phyloP scores from a whole-genome alignment of 1,139 yeast genomes.

The Hyphopichia khmerensis region DNA sequence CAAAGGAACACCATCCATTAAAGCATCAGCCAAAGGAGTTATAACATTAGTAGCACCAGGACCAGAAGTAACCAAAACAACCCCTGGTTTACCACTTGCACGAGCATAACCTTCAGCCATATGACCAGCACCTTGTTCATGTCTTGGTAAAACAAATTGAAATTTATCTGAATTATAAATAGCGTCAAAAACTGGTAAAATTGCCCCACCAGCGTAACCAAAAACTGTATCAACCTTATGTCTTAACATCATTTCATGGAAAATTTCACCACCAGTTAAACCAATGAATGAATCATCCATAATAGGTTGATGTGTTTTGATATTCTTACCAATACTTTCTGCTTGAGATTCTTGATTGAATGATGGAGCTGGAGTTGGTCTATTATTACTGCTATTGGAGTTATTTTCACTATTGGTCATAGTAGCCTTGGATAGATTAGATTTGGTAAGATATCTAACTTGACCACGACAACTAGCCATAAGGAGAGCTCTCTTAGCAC shows the following conservation, averaged over 20 bases:
- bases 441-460: conserved; percentile 33
- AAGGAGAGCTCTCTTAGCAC: conserved; percentile 7
- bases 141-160: conserved; percentile 89
- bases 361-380: conserved; percentile 42
- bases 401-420: conserved; percentile 19
- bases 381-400: conserved; percentile 12
- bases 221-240: conserved; percentile 93
- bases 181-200: conserved; percentile 95
- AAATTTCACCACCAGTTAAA: conserved; percentile 93
- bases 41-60: conserved; percentile 98
- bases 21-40: conserved; percentile 97
- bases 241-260: conserved; percentile 98
- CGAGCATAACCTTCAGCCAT: conserved; percentile 99
- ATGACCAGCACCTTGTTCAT: conserved; percentile 99
- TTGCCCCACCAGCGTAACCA: conserved; percentile 98
- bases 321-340: conserved; percentile 9
- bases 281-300: conserved; percentile 92
- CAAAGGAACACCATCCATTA: conserved; percentile 95
- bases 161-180: conserved; percentile 88
- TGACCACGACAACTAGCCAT: conserved; percentile 11
- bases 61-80: conserved; percentile 94
- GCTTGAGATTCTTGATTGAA: conserved; percentile 28
- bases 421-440: conserved; percentile 35
- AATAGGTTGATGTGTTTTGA: conserved; percentile 11
- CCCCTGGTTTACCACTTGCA: conserved; percentile 97